Evolutionary conservation across 768 basidiomycete genomes (phyloP).

Genomic region (Chiua virens): DNA sequence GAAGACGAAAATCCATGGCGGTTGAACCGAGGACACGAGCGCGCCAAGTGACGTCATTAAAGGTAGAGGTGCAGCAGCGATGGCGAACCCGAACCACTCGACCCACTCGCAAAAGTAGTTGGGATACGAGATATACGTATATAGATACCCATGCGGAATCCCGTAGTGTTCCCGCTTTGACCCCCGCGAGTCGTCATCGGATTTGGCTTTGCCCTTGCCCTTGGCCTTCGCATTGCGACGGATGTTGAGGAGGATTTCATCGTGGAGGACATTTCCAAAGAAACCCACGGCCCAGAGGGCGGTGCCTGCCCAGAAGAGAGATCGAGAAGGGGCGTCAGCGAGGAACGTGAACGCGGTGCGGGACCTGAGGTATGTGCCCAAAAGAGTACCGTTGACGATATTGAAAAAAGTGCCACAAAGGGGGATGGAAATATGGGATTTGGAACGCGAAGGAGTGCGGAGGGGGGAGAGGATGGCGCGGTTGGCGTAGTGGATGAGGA

Average conservation of each 20-base stretch:
- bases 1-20: constrained; percentile 80
- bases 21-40: constrained; percentile 47
- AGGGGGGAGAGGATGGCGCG: constrained; percentile 80
- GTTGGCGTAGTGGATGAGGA: constrained; percentile 78
- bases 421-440: constrained; percentile 67
- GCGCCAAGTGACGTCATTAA: constrained; percentile 33
- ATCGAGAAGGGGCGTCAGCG: constrained; percentile 27
- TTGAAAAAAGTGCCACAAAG: constrained; percentile 65
- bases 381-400: constrained; percentile 62
- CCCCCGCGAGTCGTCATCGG: constrained; percentile 23
- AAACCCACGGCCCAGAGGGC: constrained; percentile 71
- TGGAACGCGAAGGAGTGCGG: constrained; percentile 76
- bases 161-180: constrained; percentile 58
- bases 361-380: constrained; percentile 72
- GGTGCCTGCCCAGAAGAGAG: constrained; percentile 63
- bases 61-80: constrained; percentile 64
- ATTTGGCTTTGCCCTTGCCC: constrained; percentile 30
- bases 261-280: constrained; percentile 80
- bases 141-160: constrained; percentile 79
- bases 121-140: constrained; percentile 80
- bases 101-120: constrained; percentile 96
- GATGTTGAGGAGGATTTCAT: constrained; percentile 85
- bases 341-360: constrained; percentile 48
- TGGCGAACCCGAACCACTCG: constrained; percentile 88
- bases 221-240: constrained; percentile 58